phyloP scores from a whole-genome alignment of 2,329 filamentous ascomycete genomes.

The Coniochaeta pulveracea region DNA sequence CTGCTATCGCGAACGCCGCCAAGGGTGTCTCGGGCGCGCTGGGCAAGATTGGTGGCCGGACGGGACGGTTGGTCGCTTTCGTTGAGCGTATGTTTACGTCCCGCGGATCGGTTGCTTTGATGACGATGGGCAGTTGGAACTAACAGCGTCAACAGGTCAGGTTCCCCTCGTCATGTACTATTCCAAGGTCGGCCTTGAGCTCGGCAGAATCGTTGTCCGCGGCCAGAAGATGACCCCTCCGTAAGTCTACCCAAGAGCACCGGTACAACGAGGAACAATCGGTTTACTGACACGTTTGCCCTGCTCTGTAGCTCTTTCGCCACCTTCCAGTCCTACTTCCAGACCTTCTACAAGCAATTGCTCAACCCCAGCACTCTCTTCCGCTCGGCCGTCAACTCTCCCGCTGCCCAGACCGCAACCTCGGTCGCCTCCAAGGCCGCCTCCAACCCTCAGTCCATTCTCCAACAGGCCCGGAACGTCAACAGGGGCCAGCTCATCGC shows the following conservation, averaged over 20 bases:
- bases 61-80: slow-evolving; percentile 65
- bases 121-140: no score
- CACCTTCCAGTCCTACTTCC: slow-evolving; percentile 81
- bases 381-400: slow-evolving; percentile 19
- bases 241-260: no score
- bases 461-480: slow-evolving; percentile 51
- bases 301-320: slow-evolving; percentile 57
- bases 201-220: slow-evolving; percentile 77
- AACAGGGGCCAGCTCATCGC: slow-evolving; percentile 59
- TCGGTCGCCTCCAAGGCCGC: slow-evolving; percentile 40
- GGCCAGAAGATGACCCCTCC: slow-evolving; percentile 88
- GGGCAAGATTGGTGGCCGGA: slow-evolving; percentile 70
- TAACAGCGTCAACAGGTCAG: slow-evolving; percentile 47
- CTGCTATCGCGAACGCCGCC: slow-evolving; percentile 63
- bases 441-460: slow-evolving; percentile 22
- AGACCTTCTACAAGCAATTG: slow-evolving; percentile 58
- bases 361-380: slow-evolving; percentile 56
- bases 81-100: slow-evolving; percentile 64
- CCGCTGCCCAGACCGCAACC: no score
- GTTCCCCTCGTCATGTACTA: slow-evolving; percentile 87
- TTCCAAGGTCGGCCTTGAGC: slow-evolving; percentile 76
- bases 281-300: no score
- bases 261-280: no score
- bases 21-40: slow-evolving; percentile 55
- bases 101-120: neutral